A percentile compares a stretch with the other conserved stretches of the same genome.
phyloP scores from a whole-genome alignment of 495 filamentous ascomycete genomes.

The Annulohypoxylon nitens region DNA sequence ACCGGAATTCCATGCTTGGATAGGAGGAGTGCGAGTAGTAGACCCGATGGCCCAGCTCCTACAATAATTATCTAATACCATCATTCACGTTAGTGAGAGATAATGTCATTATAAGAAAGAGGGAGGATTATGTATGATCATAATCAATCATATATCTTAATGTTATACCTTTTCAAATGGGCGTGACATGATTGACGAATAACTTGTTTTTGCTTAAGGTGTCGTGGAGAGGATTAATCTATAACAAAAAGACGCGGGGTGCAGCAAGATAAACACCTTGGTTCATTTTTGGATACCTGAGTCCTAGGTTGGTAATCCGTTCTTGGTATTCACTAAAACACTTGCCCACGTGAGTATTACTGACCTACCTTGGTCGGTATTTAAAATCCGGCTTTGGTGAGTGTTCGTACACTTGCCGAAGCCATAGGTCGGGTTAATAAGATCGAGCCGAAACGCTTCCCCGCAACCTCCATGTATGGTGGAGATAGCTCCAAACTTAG shows the following conservation, averaged over 20 bases:
- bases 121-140: not conserved
- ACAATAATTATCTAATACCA: slow-evolving; percentile 58
- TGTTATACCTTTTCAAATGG: slow-evolving; percentile 39
- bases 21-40: slow-evolving; percentile 68
- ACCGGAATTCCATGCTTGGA: slow-evolving; percentile 66
- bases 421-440: slow-evolving; percentile 32
- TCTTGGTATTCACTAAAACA: slow-evolving; percentile 6
- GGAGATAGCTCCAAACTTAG: slow-evolving; percentile 13
- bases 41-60: slow-evolving; percentile 69
- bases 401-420: slow-evolving; percentile 40
- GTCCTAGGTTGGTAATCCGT: not conserved
- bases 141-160: not conserved
- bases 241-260: slow-evolving; percentile 22
- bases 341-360: not conserved
- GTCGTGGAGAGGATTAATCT: not conserved
- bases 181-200: slow-evolving; percentile 37
- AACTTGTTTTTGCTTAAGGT: slow-evolving; percentile 6
- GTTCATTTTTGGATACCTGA: not conserved
- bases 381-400: slow-evolving; percentile 31
- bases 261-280: slow-evolving; percentile 8
- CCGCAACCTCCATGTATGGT: slow-evolving; percentile 39
- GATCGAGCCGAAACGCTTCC: slow-evolving; percentile 43
- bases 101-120: not conserved
- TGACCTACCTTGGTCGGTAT: slow-evolving; percentile 1
- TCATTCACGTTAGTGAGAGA: not conserved